Base-by-base conservation (phyloP, 352 stramenopile species). In the Pythium myriotylum region DNA sequence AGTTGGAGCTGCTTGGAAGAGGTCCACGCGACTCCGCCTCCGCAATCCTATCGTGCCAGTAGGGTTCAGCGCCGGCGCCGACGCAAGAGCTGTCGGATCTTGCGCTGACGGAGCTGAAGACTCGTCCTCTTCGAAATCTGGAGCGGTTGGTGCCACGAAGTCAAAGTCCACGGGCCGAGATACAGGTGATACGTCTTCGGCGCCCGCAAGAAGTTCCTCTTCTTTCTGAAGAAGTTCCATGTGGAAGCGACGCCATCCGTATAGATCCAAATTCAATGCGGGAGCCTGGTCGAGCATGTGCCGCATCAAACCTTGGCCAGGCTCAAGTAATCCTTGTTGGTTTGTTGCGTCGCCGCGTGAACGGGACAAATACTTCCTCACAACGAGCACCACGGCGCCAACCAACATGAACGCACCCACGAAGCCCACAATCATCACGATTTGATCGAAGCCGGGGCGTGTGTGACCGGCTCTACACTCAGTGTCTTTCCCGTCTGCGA, bases 251-350 rank as follows among this genome's bases (percentile, higher is more conserved):
- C 56, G 56, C 56, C 56, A 63, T 1, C 56, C 56, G 33, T 50
- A 56, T 17, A 63, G 56, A 51, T 63, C 56, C 5, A 62, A 24
- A 0, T 27, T n/a, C n/a, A 62, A 5, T 14, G 46, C 56, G 16
- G 56, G 56, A 0, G 56, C 56, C 7, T 50, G 12, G 37, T 63
- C 46, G 2, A 63, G 45, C 56, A 63, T 63, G 56, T 63, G 45
- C 1, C 56, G 56, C 33, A 29, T 46, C 33, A 63, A 27, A 13
- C 9, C 7, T 8, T 53, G 9, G 19, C 6, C 20, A n/a, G n/a
- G n/a, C n/a, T n/a, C n/a, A n/a, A n/a, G n/a, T n/a, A n/a, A n/a
- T n/a, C n/a, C n/a, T 40, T 3, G 10, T 24, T 40, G 7, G 45
- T 33, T 8, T 12, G 3, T 12, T 24, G 17, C 45, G 23, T 37